Evolutionary conservation across 1,284 basidiomycete genomes (phyloP).

Genomic region (Sporisorium exsertum): DNA sequence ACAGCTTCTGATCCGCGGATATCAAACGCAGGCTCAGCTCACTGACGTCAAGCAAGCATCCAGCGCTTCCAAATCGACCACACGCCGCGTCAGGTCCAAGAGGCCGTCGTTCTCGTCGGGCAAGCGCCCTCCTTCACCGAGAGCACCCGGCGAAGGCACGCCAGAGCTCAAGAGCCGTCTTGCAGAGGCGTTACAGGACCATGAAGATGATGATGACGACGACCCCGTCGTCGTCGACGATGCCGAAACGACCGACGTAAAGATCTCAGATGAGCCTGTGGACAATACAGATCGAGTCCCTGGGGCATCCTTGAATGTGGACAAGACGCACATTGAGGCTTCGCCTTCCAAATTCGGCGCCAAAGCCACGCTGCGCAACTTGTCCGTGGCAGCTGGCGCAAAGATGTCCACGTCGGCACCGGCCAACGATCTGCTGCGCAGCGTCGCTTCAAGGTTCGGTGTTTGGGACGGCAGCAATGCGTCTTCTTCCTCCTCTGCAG

Average conservation of each 20-base stretch:
- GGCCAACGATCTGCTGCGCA: conserved; percentile 49
- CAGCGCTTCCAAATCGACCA: neutral
- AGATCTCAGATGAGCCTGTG: conserved; percentile 17
- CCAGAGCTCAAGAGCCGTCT: conserved; percentile 25
- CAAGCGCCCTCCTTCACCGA: conserved; percentile 9
- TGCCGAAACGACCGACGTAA: conserved; percentile 34
- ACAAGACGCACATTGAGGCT: conserved; percentile 38
- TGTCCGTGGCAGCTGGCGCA: conserved; percentile 36
- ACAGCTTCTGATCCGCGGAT: conserved; percentile 49
- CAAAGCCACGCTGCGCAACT: conserved; percentile 26
- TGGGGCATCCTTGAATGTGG: conserved; percentile 35
- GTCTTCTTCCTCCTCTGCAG: conserved; percentile 7
- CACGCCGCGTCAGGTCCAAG: conserved; percentile 9
- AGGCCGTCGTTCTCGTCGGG: conserved; percentile 28
- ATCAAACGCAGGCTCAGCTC: conserved; percentile 38
- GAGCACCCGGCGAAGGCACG: conserved; percentile 20
- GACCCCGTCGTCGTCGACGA: conserved; percentile 38
- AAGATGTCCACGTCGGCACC: conserved; percentile 31
- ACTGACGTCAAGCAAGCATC: conserved; percentile 30
- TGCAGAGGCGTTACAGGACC: conserved; percentile 28
- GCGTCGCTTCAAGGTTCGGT: conserved; percentile 44
- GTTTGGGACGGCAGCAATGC: conserved; percentile 23
- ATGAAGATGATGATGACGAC: conserved; percentile 14
- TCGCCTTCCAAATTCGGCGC: conserved; percentile 25
- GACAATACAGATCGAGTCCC: neutral